Conservation (phyloP, 83 land plant species). For the Thuja plicata region DNA sequence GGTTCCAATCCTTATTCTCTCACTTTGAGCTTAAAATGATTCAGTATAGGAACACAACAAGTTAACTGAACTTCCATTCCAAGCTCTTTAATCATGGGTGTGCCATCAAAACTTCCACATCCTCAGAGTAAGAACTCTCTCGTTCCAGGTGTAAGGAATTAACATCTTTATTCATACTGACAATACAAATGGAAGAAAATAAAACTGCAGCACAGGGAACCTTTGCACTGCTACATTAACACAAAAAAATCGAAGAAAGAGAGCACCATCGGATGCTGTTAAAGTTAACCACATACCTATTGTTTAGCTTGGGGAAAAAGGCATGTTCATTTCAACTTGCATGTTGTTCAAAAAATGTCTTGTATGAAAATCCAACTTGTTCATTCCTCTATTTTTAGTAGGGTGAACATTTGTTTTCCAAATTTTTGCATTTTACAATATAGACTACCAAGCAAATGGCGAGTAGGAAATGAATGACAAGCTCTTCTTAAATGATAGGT, state of each 20-base stretch:
- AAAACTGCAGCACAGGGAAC: background rate
- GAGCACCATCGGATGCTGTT: background rate
- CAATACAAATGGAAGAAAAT: background rate
- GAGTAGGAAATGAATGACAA: background rate
- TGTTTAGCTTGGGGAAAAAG: background rate
- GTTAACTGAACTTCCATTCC: background rate
- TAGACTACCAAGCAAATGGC: background rate
- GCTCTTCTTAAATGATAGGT: background rate
- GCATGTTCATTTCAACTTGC: background rate
- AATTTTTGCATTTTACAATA: background rate
- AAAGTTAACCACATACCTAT: background rate
- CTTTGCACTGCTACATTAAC: background rate
- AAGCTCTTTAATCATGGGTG: background rate
- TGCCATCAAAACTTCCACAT: background rate
- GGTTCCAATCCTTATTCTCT: background rate
- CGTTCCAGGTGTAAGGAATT: background rate
- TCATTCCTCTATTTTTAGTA: background rate
- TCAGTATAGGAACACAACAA: background rate
- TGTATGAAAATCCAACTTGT: background rate
- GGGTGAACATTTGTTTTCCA: background rate
- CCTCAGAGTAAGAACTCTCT: background rate
- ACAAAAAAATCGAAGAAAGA: background rate
- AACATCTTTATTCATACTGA: background rate
- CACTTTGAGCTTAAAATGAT: background rate
- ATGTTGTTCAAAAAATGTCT: background rate